Evolutionary conservation across 768 basidiomycete species (phyloP).

Genomic region (Kwoniella sp.): DNA sequence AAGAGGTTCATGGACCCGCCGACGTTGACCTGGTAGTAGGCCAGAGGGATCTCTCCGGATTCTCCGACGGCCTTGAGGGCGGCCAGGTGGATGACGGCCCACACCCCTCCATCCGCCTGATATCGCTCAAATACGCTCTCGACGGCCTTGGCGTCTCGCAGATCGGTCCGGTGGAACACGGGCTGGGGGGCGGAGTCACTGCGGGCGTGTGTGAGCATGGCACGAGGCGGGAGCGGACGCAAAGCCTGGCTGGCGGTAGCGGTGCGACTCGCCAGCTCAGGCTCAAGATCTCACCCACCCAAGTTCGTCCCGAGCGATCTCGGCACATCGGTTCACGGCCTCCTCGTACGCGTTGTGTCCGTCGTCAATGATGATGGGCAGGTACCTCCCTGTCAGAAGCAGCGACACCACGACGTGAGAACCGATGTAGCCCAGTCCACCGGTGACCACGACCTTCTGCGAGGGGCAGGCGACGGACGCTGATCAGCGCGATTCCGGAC

Average conservation of each 20-base stretch:
- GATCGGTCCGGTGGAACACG: slow-evolving; percentile 58
- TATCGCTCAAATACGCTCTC: slow-evolving; percentile 76
- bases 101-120: slow-evolving; percentile 75
- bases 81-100: slow-evolving; percentile 94
- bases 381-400: slow-evolving; percentile 80
- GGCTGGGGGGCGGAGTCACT: slow-evolving; percentile 39
- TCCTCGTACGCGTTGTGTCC: slow-evolving; percentile 81
- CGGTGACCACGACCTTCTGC: slow-evolving; percentile 42
- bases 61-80: slow-evolving; percentile 98
- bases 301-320: slow-evolving; percentile 72
- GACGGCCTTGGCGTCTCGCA: slow-evolving; percentile 68
- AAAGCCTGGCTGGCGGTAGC: neutral
- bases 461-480: neutral
- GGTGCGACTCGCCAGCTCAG: too few relatives aligned
- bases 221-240: neutral
- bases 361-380: slow-evolving; percentile 93
- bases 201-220: neutral
- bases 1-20: slow-evolving; percentile 77
- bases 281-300: slow-evolving; percentile 40
- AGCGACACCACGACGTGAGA: slow-evolving; percentile 87
- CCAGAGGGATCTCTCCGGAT: slow-evolving; percentile 83
- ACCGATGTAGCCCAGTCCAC: slow-evolving; percentile 57
- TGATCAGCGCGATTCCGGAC: too few relatives aligned
- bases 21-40: slow-evolving; percentile 94
- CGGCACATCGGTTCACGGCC: slow-evolving; percentile 64